phyloP scores from a whole-genome alignment of 495 filamentous ascomycete genomes.

The Penicillium mononematosum region DNA sequence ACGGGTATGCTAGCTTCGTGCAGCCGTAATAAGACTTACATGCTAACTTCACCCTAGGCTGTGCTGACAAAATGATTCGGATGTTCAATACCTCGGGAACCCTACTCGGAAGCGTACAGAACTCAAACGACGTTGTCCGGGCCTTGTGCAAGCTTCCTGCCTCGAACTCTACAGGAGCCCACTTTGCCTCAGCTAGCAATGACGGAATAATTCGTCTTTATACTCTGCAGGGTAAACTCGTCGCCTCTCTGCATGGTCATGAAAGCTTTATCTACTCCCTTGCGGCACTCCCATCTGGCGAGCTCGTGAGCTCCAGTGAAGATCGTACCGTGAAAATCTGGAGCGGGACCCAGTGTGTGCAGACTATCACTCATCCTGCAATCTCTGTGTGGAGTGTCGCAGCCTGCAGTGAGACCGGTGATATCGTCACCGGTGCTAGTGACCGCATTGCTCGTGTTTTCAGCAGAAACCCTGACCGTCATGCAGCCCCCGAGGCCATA shows the following conservation, averaged over 20 bases:
- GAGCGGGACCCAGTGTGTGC: constrained; percentile 76
- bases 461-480: constrained; percentile 67
- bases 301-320: constrained; percentile 88
- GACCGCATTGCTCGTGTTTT: constrained; percentile 87
- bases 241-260: constrained; percentile 78
- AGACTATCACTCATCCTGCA: constrained; percentile 96
- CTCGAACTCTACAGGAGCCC: constrained; percentile 72
- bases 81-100: constrained; percentile 70
- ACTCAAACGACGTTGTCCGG: constrained; percentile 75
- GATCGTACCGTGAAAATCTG: constrained; percentile 90
- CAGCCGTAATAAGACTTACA: background rate
- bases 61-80: constrained; percentile 85
- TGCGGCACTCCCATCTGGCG: constrained; percentile 71
- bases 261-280: constrained; percentile 96
- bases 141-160: constrained; percentile 80
- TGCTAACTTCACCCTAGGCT: constrained; percentile 46
- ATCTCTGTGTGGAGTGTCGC: constrained; percentile 95
- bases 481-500: constrained; percentile 58
- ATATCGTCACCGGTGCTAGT: constrained; percentile 90
- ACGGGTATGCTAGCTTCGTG: constrained; percentile 56
- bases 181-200: constrained; percentile 88
- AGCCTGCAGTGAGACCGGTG: constrained; percentile 74
- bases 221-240: constrained; percentile 69
- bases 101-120: constrained; percentile 64
- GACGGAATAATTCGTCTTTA: constrained; percentile 83